Conservation (phyloP, 2,329 filamentous ascomycete species). For the Aspergillus sp. region DNA sequence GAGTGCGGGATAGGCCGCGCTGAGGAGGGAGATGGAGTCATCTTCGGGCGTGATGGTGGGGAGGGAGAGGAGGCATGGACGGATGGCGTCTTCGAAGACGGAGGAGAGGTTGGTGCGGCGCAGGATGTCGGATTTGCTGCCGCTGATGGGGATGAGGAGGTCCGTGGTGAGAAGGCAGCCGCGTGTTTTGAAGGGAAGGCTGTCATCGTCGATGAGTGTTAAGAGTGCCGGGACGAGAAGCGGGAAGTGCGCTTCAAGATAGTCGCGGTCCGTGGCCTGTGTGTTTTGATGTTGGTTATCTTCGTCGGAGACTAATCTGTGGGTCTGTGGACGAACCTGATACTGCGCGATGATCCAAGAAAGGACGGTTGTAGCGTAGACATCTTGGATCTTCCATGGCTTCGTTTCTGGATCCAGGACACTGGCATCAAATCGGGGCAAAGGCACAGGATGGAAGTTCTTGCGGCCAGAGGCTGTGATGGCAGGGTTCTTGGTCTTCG, state of each 20-base stretch:
- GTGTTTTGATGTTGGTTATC: conserved; percentile 6
- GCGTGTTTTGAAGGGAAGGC: conserved; percentile 34
- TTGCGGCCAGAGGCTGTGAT: conserved; percentile 46
- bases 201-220: conserved; percentile 45
- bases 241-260: conserved; percentile 45
- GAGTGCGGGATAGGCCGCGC: conserved; percentile 65
- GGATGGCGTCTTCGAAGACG: conserved; percentile 47
- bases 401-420: conserved; percentile 37
- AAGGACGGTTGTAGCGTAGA: conserved; percentile 37
- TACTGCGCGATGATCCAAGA: conserved; percentile 39
- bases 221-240: conserved; percentile 46
- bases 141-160: conserved; percentile 35
- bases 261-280: conserved; percentile 25
- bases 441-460: conserved; percentile 40
- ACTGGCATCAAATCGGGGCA: conserved; percentile 37
- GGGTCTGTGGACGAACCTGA: conserved; percentile 25
- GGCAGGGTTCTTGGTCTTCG: conserved; percentile 40
- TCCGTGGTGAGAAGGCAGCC: conserved; percentile 39
- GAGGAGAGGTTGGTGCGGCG: conserved; percentile 44
- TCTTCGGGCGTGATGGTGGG: conserved; percentile 73
- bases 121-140: conserved; percentile 41
- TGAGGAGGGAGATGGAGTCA: conserved; percentile 66
- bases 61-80: conserved; percentile 70
- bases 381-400: conserved; percentile 39
- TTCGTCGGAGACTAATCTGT: not conserved